phyloP scores from a whole-genome alignment of 2,329 filamentous ascomycete species.

The Phyllosticta citriasiana region DNA sequence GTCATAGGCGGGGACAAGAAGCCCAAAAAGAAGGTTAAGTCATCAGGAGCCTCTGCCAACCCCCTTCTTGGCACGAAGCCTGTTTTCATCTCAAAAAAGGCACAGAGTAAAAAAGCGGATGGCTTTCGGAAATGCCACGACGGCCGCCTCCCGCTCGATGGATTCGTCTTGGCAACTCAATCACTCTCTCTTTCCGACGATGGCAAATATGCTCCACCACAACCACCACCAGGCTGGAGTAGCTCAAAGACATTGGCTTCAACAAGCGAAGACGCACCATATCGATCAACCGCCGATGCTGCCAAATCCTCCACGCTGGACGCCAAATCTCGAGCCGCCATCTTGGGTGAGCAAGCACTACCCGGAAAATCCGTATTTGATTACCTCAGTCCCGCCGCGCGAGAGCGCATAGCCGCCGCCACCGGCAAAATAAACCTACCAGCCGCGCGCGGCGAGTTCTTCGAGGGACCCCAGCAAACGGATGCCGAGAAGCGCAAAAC shows the following conservation, averaged over 20 bases:
- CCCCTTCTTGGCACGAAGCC: slow-evolving; percentile 57
- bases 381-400: slow-evolving; percentile 68
- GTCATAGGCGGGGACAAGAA: slow-evolving; percentile 75
- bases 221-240: slow-evolving; percentile 65
- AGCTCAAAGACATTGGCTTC: slow-evolving; percentile 40
- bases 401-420: slow-evolving; percentile 64
- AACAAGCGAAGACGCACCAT: slow-evolving; percentile 22
- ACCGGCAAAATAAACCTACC: slow-evolving; percentile 72
- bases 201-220: slow-evolving; percentile 50
- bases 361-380: slow-evolving; percentile 95
- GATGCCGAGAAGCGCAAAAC: slow-evolving; percentile 54
- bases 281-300: slow-evolving; percentile 63
- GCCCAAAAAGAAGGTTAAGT: slow-evolving; percentile 45
- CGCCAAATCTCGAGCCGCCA: slow-evolving; percentile 62
- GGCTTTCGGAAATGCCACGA: slow-evolving; percentile 68
- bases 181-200: slow-evolving; percentile 32
- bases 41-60: slow-evolving; percentile 46
- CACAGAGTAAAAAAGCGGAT: slow-evolving; percentile 28
- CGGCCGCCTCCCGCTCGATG: slow-evolving; percentile 66
- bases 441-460: slow-evolving; percentile 62
- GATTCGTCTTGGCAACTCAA: slow-evolving; percentile 61
- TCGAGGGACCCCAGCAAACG: slow-evolving; percentile 52
- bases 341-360: slow-evolving; percentile 70
- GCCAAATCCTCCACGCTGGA: slow-evolving; percentile 69
- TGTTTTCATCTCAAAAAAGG: slow-evolving; percentile 64